These are phyloP conservation scores for Cryptococcus sp. DNA, from an alignment of 1,284 basidiomycete species.

Conservation along the genomic window DNA sequence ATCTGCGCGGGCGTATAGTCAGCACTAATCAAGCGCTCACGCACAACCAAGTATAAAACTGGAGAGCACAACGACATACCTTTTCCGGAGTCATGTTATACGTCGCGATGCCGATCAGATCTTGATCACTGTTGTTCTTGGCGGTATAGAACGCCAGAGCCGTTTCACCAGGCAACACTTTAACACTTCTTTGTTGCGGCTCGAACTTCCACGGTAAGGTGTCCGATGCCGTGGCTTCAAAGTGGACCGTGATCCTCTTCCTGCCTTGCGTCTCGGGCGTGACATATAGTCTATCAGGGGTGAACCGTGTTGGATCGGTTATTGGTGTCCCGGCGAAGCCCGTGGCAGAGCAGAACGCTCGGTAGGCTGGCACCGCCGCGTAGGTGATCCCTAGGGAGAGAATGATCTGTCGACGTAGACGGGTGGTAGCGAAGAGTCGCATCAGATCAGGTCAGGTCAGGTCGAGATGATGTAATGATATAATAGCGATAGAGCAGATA, in stretches of 20 bases:
- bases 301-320: constrained; percentile 77
- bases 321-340: constrained; percentile 95
- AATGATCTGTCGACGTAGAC: constrained; percentile 63
- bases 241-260: constrained; percentile 79
- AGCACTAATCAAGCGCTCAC: background rate
- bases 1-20: constrained; percentile 61
- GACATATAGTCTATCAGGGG: constrained; percentile 77
- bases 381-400: constrained; percentile 82
- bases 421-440: background rate
- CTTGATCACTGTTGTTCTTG: constrained; percentile 77
- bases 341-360: constrained; percentile 96
- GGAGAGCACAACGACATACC: constrained; percentile 29
- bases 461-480: background rate
- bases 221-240: constrained; percentile 89
- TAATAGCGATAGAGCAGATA: background rate
- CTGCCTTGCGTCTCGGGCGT: constrained; percentile 64
- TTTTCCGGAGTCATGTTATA: constrained; percentile 76
- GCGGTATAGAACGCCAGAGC: constrained; percentile 96
- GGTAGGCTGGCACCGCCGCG: constrained; percentile 94
- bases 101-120: constrained; percentile 97
- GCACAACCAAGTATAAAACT: background rate
- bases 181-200: constrained; percentile 86
- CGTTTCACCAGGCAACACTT: constrained; percentile 92
- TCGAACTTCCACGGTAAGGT: constrained; percentile 91
- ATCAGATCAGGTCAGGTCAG: background rate